Percentiles rank a stretch among this genome's conserved stretches.
Conservation (phyloP, 495 filamentous ascomycete genomes). For the Bathelium albidoporum region DNA sequence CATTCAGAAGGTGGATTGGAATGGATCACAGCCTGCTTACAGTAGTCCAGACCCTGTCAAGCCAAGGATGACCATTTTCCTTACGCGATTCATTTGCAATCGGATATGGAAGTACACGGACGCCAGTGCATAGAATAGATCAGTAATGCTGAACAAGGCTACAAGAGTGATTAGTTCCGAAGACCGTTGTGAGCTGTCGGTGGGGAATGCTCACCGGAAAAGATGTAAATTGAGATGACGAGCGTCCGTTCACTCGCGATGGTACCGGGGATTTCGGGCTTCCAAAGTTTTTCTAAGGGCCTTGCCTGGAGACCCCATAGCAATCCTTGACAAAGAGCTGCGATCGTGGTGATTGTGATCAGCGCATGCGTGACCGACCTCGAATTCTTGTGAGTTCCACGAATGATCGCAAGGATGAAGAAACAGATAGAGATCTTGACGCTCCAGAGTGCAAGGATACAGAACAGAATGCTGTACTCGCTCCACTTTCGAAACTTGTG, state of each 20-base stretch:
- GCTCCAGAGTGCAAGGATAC: not conserved
- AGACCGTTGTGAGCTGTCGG: not conserved
- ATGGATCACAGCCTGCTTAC: slow-evolving; percentile 4
- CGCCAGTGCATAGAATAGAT: not conserved
- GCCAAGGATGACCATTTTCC: not conserved
- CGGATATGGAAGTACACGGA: not conserved
- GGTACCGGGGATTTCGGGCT: not conserved
- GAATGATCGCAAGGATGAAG: slow-evolving; percentile 5
- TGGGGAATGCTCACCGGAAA: not conserved
- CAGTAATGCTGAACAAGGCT: not conserved
- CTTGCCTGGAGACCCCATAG: slow-evolving; percentile 7
- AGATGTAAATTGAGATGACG: not conserved
- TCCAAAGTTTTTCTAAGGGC: slow-evolving; percentile 9
- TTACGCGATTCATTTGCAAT: not conserved
- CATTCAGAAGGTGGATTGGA: too few relatives aligned
- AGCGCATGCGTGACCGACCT: slow-evolving; percentile 2
- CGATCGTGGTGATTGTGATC: slow-evolving; percentile 1
- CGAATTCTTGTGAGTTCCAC: not conserved
- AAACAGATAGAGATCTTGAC: not conserved
- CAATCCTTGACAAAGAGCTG: not conserved
- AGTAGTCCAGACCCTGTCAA: slow-evolving; percentile 9
- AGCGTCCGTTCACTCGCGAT: not conserved
- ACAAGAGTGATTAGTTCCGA: too few relatives aligned
- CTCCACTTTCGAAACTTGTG: not conserved
- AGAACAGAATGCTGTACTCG: not conserved